Conservation (phyloP, 2,329 filamentous ascomycete species). For the Aspergillus ibericus region DNA sequence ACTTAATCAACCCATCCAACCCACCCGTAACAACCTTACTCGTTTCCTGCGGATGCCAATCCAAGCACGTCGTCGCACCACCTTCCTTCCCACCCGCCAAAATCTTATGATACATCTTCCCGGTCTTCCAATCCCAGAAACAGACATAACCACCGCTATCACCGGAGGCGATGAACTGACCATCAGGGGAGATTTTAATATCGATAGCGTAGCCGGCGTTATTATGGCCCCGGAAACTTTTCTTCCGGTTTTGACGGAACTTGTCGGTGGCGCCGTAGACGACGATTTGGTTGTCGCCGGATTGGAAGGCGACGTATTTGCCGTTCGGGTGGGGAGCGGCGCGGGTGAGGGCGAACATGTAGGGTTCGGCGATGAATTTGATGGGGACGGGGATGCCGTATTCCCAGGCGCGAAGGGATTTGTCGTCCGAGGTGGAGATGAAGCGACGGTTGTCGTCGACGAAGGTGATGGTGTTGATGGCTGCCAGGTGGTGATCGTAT, state of each 20-base stretch:
- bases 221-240: constrained; percentile 93
- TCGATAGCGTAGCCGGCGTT: constrained; percentile 93
- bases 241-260: constrained; percentile 96
- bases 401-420: constrained; percentile 94
- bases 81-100: constrained; percentile 68
- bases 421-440: constrained; percentile 97
- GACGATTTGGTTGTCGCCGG: constrained; percentile 91
- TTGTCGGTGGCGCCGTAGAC: constrained; percentile 94
- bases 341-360: constrained; percentile 96
- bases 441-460: constrained; percentile 93
- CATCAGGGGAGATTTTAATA: constrained; percentile 83
- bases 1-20: constrained; percentile 81
- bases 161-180: constrained; percentile 83
- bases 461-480: constrained; percentile 96
- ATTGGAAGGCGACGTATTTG: constrained; percentile 93
- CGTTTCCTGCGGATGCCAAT: constrained; percentile 97
- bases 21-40: constrained; percentile 92
- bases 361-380: constrained; percentile 95
- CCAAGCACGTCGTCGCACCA: constrained; percentile 77
- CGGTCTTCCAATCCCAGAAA: constrained; percentile 99
- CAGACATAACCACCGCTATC: constrained; percentile 87
- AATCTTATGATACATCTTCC: constrained; percentile 98
- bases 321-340: constrained; percentile 81
- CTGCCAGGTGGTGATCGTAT: constrained; percentile 97
- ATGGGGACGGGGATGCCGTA: constrained; percentile 98